These are phyloP conservation scores for Boletus fagicola DNA, from an alignment of 768 basidiomycete genomes.

Conservation along the genomic window DNA sequence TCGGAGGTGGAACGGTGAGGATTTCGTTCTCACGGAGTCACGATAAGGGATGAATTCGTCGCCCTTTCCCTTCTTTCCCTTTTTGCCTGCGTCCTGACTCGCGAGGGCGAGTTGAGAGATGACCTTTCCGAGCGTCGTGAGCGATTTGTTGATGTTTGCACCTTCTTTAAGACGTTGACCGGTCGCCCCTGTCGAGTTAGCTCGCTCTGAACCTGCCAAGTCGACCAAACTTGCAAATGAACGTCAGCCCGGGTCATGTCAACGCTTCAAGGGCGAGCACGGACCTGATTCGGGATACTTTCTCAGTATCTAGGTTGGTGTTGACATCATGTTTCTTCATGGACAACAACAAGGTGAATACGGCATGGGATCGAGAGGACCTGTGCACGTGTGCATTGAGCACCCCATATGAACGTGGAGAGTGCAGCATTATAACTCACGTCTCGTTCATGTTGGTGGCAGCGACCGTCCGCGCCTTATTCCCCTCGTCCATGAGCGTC, in stretches of 20 bases:
- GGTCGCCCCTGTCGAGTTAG: conserved; percentile 97
- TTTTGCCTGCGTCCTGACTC: conserved; percentile 60
- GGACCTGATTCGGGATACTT: conserved; percentile 95
- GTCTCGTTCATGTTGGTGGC: conserved; percentile 99
- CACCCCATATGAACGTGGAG: background rate
- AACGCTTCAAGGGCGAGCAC: conserved; percentile 16
- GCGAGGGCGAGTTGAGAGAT: conserved; percentile 83
- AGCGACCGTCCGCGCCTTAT: conserved; percentile 97
- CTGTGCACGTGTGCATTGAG: conserved; percentile 37
- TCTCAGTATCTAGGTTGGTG: conserved; percentile 92
- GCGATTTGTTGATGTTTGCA: conserved; percentile 97
- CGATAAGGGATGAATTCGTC: conserved; percentile 97
- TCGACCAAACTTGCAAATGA: conserved; percentile 73
- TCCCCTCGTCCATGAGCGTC: conserved; percentile 99
- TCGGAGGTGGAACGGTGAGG: background rate
- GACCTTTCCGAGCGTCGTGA: conserved; percentile 97
- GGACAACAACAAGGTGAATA: conserved; percentile 92
- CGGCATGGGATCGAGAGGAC: conserved; percentile 95
- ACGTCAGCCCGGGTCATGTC: conserved; percentile 9
- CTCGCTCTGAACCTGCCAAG: conserved; percentile 94
- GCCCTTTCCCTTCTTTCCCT: conserved; percentile 84
- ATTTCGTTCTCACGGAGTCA: conserved; percentile 72
- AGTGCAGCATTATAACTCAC: conserved; percentile 41
- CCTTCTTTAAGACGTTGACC: conserved; percentile 96
- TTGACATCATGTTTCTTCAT: conserved; percentile 85